Evolutionary conservation across 2,329 filamentous ascomycete genomes (phyloP).

Genomic region (Aureobasidium lini): DNA sequence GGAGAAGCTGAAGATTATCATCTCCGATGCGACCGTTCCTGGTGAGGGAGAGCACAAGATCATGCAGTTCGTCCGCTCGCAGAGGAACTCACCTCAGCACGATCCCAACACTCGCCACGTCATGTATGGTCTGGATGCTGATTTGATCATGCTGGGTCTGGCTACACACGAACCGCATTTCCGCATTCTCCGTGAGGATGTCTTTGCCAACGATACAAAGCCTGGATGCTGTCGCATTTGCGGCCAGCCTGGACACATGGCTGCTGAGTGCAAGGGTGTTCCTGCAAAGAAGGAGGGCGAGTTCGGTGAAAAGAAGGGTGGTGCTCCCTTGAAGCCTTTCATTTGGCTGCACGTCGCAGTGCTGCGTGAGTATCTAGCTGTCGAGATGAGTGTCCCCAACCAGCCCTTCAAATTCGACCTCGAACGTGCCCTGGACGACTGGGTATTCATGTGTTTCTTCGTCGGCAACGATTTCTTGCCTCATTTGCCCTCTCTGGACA

Average conservation of each 20-base stretch:
- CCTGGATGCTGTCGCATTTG: constrained; percentile 78
- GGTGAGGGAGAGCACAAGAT: constrained; percentile 99
- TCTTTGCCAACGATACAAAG: constrained; percentile 85
- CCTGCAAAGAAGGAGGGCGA: constrained; percentile 65
- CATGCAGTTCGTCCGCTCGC: constrained; percentile 95
- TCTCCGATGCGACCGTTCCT: constrained; percentile 94
- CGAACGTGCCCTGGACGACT: constrained; percentile 90
- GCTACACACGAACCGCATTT: constrained; percentile 97
- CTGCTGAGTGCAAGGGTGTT: constrained; percentile 73
- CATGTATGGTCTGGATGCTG: constrained; percentile 94
- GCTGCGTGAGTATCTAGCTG: constrained; percentile 83
- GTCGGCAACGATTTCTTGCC: constrained; percentile 98
- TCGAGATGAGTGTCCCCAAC: constrained; percentile 75
- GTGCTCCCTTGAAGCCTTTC: constrained; percentile 72
- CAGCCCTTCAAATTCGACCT: constrained; percentile 86
- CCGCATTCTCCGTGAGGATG: constrained; percentile 90
- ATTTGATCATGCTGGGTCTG: constrained; percentile 96
- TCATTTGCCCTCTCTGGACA: constrained; percentile 93
- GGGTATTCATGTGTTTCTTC: constrained; percentile 99
- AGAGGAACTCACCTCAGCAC: constrained; percentile 81
- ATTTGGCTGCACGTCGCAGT: constrained; percentile 96
- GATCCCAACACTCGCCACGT: constrained; percentile 96
- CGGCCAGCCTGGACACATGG: constrained; percentile 86
- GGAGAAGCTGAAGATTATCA: constrained; percentile 95
- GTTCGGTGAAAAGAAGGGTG: constrained; percentile 72